A percentile compares a stretch with the other conserved stretches of the same genome.
Evolutionary conservation across 768 basidiomycete species (phyloP).

Genomic region (Tephrocybe sp.): DNA sequence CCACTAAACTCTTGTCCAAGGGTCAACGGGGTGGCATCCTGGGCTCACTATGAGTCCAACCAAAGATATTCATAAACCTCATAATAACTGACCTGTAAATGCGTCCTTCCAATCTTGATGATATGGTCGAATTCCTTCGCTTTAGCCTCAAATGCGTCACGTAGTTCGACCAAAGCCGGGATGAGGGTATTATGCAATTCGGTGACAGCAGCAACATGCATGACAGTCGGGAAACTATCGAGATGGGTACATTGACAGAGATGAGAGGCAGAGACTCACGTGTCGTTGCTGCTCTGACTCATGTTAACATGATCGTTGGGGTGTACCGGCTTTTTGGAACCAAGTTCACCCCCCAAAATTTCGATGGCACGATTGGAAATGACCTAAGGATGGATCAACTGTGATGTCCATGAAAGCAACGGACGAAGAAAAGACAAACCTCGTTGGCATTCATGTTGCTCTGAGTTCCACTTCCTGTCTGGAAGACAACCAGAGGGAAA

Average conservation of each 20-base stretch:
- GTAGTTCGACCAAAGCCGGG: slow-evolving; percentile 83
- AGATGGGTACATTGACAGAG: background rate
- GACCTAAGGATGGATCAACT: slow-evolving; percentile 54
- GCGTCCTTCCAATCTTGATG: slow-evolving; percentile 98
- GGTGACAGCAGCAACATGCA: slow-evolving; percentile 95
- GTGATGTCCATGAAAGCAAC: background rate
- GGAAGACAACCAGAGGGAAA: slow-evolving; percentile 98
- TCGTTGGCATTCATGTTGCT: slow-evolving; percentile 99
- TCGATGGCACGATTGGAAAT: slow-evolving; percentile 99
- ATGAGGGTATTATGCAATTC: slow-evolving; percentile 80
- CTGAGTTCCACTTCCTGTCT: slow-evolving; percentile 98
- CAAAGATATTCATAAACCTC: background rate
- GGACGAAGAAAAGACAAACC: slow-evolving; percentile 39
- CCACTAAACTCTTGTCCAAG: slow-evolving; percentile 99
- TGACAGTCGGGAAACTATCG: slow-evolving; percentile 92
- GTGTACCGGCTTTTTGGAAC: slow-evolving; percentile 96
- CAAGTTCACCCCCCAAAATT: slow-evolving; percentile 90
- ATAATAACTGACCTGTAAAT: slow-evolving; percentile 65
- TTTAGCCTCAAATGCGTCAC: slow-evolving; percentile 83
- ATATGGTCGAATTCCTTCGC: slow-evolving; percentile 83
- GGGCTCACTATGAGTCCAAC: slow-evolving; percentile 3
- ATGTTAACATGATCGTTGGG: slow-evolving; percentile 99
- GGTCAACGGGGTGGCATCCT: slow-evolving; percentile 97
- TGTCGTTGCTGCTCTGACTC: slow-evolving; percentile 98
- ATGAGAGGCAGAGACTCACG: slow-evolving; percentile 50